These are phyloP conservation scores for Przewalskia tangutica DNA, from an alignment of 257 asterid species.

Conservation along the genomic window DNA sequence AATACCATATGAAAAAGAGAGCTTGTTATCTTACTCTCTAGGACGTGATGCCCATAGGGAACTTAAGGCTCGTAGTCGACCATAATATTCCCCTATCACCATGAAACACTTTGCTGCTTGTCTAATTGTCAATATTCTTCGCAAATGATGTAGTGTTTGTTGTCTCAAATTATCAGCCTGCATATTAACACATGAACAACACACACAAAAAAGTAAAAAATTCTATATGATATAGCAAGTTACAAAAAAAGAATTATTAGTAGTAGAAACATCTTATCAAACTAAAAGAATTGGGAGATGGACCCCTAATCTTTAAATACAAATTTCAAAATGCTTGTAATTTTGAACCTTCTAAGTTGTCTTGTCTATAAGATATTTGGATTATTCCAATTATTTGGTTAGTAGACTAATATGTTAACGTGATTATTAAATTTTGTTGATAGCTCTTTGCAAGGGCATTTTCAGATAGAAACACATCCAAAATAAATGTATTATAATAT, in stretches of 20 bases:
- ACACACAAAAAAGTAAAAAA: not conserved
- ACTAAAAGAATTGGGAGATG: not conserved
- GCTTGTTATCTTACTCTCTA: constrained; percentile 53
- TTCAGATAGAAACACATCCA: constrained; percentile 14
- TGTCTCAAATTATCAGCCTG: constrained; percentile 94
- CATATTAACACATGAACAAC: not conserved
- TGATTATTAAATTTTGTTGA: constrained; percentile 5
- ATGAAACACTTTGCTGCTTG: constrained; percentile 82
- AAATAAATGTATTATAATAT: not conserved
- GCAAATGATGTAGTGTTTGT: constrained; percentile 78
- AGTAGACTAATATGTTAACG: constrained; percentile 1
- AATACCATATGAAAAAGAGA: too few relatives aligned
- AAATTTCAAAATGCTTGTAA: constrained; percentile 8
- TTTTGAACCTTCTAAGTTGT: not conserved
- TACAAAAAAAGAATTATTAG: not conserved
- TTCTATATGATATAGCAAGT: not conserved
- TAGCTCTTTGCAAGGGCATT: constrained; percentile 7
- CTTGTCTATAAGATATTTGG: not conserved
- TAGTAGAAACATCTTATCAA: not conserved
- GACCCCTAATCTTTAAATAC: not conserved
- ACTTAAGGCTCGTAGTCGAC: constrained; percentile 77
- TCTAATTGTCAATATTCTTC: constrained; percentile 59
- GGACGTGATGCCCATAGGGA: constrained; percentile 95
- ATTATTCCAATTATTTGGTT: constrained; percentile 9
- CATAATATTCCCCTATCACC: constrained; percentile 85